Percentiles rank a stretch among this genome's conserved stretches.
Evolutionary conservation across 306 rosid species (phyloP).

Genomic region (Sicyos baderoa): DNA sequence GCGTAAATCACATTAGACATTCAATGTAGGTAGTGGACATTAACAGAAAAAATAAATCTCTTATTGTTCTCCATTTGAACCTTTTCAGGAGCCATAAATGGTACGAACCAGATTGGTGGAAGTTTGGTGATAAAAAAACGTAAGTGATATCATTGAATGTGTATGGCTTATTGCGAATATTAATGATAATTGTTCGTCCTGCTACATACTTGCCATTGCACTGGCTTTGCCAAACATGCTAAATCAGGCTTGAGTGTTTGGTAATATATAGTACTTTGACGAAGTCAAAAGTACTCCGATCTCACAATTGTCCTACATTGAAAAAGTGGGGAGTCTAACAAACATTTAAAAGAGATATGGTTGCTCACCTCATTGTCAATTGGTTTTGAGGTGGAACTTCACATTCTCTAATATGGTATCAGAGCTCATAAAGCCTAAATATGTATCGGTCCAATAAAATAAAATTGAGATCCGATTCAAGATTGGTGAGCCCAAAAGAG

Average conservation of each 20-base stretch:
- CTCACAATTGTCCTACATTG: too few relatives aligned
- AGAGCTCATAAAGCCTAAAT: too few relatives aligned
- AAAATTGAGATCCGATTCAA: too few relatives aligned
- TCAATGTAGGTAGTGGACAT: neutral
- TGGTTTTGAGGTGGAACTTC: too few relatives aligned
- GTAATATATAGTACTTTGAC: too few relatives aligned
- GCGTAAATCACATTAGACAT: constrained; percentile 7
- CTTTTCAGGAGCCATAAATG: constrained; percentile 70
- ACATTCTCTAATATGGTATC: too few relatives aligned
- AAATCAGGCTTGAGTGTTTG: neutral
- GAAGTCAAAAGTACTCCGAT: too few relatives aligned
- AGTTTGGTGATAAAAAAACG: constrained; percentile 92
- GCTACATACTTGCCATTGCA: neutral
- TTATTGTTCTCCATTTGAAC: constrained; percentile 25
- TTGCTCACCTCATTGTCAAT: too few relatives aligned
- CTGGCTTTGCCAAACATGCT: neutral
- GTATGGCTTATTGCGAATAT: neutral
- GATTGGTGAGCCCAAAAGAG: too few relatives aligned
- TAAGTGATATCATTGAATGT: constrained; percentile 32
- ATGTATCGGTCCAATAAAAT: too few relatives aligned
- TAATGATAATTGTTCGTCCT: neutral
- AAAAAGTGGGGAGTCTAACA: too few relatives aligned
- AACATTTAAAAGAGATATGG: too few relatives aligned
- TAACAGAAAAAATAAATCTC: neutral
- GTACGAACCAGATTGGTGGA: constrained; percentile 99